Evolutionary conservation across 805 yeast genomes (phyloP).

Genomic region (Sugiyamaella boreocaroliniensis): DNA sequence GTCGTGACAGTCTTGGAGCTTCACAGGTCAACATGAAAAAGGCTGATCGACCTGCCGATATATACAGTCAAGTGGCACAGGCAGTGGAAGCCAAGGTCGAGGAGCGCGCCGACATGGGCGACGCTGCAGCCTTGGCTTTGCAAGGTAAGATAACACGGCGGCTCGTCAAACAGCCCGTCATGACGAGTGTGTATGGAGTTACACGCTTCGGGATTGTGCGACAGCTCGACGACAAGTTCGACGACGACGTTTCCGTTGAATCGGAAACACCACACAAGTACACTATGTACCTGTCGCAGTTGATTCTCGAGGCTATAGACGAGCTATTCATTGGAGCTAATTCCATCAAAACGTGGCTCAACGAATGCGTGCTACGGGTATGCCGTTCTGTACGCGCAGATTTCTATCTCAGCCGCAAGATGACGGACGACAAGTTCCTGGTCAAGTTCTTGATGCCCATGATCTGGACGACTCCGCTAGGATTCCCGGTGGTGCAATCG

Average conservation of each 20-base stretch:
- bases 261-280: not conserved
- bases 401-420: slow-evolving; percentile 31
- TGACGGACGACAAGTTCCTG: slow-evolving; percentile 4
- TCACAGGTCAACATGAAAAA: slow-evolving; percentile 49
- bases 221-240: slow-evolving; percentile 74
- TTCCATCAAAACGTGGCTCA: slow-evolving; percentile 91
- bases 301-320: slow-evolving; percentile 75
- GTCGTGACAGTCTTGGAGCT: slow-evolving; percentile 60
- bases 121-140: slow-evolving; percentile 33
- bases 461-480: slow-evolving; percentile 95
- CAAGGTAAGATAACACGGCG: slow-evolving; percentile 68
- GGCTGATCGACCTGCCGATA: slow-evolving; percentile 47
- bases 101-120: slow-evolving; percentile 14
- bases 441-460: slow-evolving; percentile 66
- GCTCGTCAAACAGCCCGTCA: slow-evolving; percentile 91
- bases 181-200: slow-evolving; percentile 98
- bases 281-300: slow-evolving; percentile 62
- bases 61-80: slow-evolving; percentile 47
- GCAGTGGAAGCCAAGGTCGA: slow-evolving; percentile 43
- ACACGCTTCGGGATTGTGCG: slow-evolving; percentile 89
- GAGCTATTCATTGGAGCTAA: slow-evolving; percentile 87
- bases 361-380: slow-evolving; percentile 71
- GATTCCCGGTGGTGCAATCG: slow-evolving; percentile 92
- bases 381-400: slow-evolving; percentile 69
- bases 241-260: slow-evolving; percentile 14